Conservation (phyloP, 2,329 filamentous ascomycete species). For the Chaetomium globosum region DNA sequence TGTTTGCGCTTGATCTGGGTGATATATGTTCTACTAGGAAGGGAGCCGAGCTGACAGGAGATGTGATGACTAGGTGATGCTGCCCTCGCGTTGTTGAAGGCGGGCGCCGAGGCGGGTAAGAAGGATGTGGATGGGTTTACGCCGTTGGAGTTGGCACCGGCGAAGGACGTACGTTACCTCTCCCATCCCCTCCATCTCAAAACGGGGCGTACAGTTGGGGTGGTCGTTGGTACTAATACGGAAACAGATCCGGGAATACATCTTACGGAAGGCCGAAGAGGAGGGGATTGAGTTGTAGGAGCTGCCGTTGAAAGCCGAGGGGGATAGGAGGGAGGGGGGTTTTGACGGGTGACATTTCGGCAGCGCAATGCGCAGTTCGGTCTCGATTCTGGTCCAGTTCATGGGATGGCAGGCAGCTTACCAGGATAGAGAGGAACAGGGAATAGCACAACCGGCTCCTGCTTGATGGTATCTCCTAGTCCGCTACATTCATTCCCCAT, state of each 20-base stretch:
- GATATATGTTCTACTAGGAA: background rate
- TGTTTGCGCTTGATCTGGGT: background rate
- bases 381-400: background rate
- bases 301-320: background rate
- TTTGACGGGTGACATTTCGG: background rate
- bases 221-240: background rate
- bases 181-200: too few species aligned
- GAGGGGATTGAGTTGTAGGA: constrained; percentile 71
- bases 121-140: constrained; percentile 70
- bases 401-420: background rate
- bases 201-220: background rate
- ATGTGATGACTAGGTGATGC: constrained; percentile 70
- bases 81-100: constrained; percentile 78
- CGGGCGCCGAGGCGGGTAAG: constrained; percentile 80
- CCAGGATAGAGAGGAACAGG: constrained; percentile 17
- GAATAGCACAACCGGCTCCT: constrained; percentile 3
- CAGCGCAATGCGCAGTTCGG: background rate
- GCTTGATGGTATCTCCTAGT: constrained; percentile 18
- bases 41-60: constrained; percentile 4
- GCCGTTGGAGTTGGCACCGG: constrained; percentile 81
- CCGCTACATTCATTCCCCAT: constrained; percentile 8
- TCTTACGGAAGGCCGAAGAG: constrained; percentile 74
- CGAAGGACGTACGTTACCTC: constrained; percentile 67
- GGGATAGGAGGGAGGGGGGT: background rate
- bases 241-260: constrained; percentile 70